Evolutionary conservation across 495 filamentous ascomycete species (phyloP).

Genomic region (Neurospora sublineolata): DNA sequence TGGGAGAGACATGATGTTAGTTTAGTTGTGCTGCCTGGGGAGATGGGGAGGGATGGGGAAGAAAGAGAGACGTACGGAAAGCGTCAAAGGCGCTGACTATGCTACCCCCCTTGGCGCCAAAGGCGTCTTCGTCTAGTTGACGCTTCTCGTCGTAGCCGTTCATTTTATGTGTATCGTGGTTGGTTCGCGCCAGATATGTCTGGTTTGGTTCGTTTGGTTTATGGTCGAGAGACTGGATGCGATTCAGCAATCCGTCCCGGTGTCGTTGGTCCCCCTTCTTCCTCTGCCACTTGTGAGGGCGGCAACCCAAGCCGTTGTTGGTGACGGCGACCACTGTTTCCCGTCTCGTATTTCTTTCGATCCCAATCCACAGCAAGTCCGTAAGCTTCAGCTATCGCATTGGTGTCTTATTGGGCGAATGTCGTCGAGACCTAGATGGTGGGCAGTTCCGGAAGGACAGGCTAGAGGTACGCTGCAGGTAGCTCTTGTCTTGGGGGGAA

Average conservation of each 20-base stretch:
- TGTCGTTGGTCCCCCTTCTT: background rate
- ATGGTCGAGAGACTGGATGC: background rate
- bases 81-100: conserved; percentile 86
- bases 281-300: background rate
- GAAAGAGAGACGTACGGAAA: conserved; percentile 60
- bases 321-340: background rate
- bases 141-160: conserved; percentile 44
- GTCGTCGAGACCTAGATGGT: background rate
- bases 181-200: too few species aligned
- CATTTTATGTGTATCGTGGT: conserved; percentile 23
- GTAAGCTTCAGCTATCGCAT: background rate
- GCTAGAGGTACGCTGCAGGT: background rate
- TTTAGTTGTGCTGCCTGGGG: background rate
- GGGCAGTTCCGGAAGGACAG: background rate
- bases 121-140: conserved; percentile 59
- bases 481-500: background rate
- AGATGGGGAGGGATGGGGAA: background rate
- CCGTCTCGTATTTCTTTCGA: background rate
- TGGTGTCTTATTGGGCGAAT: background rate
- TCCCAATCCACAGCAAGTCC: background rate
- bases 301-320: background rate
- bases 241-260: background rate
- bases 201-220: background rate
- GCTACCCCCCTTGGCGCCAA: conserved; percentile 54
- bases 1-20: conserved; percentile 15